Evolutionary conservation across 2,329 filamentous ascomycete species (phyloP).

Genomic region (Cordyceps sp.): DNA sequence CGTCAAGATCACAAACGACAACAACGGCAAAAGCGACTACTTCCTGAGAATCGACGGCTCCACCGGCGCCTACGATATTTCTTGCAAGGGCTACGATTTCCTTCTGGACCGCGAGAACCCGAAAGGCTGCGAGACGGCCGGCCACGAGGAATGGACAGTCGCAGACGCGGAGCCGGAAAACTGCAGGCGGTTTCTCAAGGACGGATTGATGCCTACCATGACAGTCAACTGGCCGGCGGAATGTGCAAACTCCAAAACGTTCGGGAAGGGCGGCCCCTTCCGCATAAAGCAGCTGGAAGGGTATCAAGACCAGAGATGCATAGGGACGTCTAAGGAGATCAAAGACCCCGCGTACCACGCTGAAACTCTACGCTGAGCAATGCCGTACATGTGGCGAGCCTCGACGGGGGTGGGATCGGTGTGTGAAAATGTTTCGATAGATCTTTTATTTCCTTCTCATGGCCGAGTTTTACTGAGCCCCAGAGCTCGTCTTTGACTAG

Average conservation of each 20-base stretch:
- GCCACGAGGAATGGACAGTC: background rate
- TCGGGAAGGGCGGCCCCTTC: background rate
- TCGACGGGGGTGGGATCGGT: too few species aligned
- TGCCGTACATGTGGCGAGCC: too few species aligned
- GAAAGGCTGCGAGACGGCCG: background rate
- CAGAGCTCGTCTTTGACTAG: too few species aligned
- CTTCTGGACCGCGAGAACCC: background rate
- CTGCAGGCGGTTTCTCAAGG: background rate
- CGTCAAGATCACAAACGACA: background rate
- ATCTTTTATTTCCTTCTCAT: too few species aligned
- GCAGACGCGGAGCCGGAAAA: too few species aligned
- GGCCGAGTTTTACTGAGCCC: too few species aligned
- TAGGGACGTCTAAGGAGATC: too few species aligned
- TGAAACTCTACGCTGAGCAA: too few species aligned
- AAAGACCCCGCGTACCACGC: too few species aligned
- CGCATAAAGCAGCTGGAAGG: too few species aligned
- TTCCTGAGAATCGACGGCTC: background rate
- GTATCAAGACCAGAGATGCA: too few species aligned
- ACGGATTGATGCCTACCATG: background rate
- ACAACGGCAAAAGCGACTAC: background rate
- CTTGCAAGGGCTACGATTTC: background rate
- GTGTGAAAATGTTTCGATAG: too few species aligned
- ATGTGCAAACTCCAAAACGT: background rate
- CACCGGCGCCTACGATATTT: background rate
- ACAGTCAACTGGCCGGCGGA: background rate